Percentiles rank a stretch among this genome's conserved stretches.
These are phyloP conservation scores for Tranzscheliella williamsii DNA, from an alignment of 1,284 basidiomycete genomes.

Conservation along the genomic window DNA sequence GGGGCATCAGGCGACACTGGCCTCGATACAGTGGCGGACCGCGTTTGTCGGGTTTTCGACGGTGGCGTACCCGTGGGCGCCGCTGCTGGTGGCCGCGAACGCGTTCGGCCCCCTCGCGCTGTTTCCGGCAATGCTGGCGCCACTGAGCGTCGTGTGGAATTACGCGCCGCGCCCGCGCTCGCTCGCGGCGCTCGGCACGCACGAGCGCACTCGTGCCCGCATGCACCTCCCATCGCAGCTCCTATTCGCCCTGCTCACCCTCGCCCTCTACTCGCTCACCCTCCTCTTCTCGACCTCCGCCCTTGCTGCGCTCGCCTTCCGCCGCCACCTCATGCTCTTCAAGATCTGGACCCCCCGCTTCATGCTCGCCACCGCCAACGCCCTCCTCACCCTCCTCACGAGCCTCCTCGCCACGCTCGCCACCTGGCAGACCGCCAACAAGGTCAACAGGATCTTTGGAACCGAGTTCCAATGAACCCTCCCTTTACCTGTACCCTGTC, in stretches of 20 bases:
- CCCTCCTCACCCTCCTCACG: slow-evolving; percentile 64
- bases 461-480: slow-evolving; percentile 20
- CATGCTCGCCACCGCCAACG: slow-evolving; percentile 71
- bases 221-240: slow-evolving; percentile 30
- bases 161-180: slow-evolving; percentile 66
- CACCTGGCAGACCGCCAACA: slow-evolving; percentile 34
- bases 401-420: slow-evolving; percentile 55
- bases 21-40: slow-evolving; percentile 92
- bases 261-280: slow-evolving; percentile 72
- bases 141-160: slow-evolving; percentile 86
- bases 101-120: slow-evolving; percentile 75
- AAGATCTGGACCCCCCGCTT: slow-evolving; percentile 96
- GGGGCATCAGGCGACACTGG: slow-evolving; percentile 86
- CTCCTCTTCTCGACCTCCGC: slow-evolving; percentile 64
- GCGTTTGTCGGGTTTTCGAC: slow-evolving; percentile 73
- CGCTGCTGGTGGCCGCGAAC: slow-evolving; percentile 78
- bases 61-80: slow-evolving; percentile 75
- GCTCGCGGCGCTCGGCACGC: background rate
- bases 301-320: slow-evolving; percentile 72
- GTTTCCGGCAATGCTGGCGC: slow-evolving; percentile 69
- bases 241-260: slow-evolving; percentile 67
- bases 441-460: slow-evolving; percentile 41
- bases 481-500: too few relatives aligned
- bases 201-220: background rate
- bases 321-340: slow-evolving; percentile 97